Percentiles rank a stretch among this genome's conserved stretches.
Conservation (phyloP, 176 grass and related monocot genomes). For the Avena sativa region DNA sequence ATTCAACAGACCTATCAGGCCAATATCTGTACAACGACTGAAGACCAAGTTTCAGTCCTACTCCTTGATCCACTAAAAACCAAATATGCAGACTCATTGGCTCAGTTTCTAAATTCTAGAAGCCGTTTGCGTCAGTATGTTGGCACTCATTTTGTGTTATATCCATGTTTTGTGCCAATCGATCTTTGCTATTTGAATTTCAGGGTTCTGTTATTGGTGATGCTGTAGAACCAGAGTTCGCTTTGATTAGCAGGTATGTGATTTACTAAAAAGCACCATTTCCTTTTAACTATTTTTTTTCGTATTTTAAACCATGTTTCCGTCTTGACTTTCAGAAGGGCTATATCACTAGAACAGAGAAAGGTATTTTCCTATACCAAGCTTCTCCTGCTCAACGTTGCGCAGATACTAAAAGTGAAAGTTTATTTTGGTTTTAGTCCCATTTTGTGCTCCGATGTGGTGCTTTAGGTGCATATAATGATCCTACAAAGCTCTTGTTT, state of each 20-base stretch:
- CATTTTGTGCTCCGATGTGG: conserved; percentile 20
- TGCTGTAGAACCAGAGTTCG: conserved; percentile 51
- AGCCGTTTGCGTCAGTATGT: conserved; percentile 25
- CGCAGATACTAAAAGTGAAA: conserved; percentile 12
- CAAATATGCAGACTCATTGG: conserved; percentile 10
- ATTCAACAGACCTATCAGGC: neutral
- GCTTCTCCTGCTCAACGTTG: conserved; percentile 42
- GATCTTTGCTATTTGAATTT: conserved; percentile 36
- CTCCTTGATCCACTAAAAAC: neutral
- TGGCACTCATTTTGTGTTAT: conserved; percentile 14
- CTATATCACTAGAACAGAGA: conserved; percentile 66
- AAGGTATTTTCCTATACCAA: conserved; percentile 58
- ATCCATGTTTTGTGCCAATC: conserved; percentile 34
- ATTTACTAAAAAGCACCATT: conserved; percentile 31
- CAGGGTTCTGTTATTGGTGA: conserved; percentile 65
- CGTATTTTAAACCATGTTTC: conserved; percentile 45
- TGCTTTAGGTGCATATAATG: conserved; percentile 18
- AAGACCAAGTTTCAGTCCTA: conserved; percentile 29
- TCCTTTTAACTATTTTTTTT: conserved; percentile 7
- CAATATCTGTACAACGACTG: conserved; percentile 1
- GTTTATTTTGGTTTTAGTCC: conserved; percentile 14
- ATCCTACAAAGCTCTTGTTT: neutral
- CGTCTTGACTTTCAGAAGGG: conserved; percentile 71
- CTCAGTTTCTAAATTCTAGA: conserved; percentile 1
- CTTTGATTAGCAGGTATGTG: conserved; percentile 61